A percentile compares a stretch with the other conserved stretches of the same genome.
Evolutionary conservation across 1,284 basidiomycete species (phyloP).

Genomic region (Ganoderma resinaceum): DNA sequence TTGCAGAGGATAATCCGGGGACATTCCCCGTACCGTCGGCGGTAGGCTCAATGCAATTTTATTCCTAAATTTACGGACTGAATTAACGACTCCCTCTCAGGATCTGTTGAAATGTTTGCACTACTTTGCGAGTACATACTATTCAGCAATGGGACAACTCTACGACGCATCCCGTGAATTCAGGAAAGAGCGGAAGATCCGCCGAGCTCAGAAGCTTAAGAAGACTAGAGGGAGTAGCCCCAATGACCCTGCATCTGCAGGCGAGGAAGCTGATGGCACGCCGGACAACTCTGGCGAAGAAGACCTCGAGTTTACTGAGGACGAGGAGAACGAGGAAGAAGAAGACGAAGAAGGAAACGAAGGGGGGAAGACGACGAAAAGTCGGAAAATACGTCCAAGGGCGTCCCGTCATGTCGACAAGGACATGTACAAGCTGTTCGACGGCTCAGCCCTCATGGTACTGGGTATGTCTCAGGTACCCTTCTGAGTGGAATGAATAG

Average conservation of each 20-base stretch:
- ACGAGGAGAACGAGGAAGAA: conserved; percentile 21
- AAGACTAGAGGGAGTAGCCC: not conserved
- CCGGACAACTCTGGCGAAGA: not conserved
- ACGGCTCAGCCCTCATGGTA: conserved; percentile 75
- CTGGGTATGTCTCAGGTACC: conserved; percentile 54
- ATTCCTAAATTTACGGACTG: not conserved
- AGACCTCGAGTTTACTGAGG: conserved; percentile 4
- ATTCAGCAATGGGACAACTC: conserved; percentile 64
- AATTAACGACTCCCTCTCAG: conserved; percentile 42
- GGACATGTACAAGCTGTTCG: conserved; percentile 78
- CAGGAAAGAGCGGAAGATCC: conserved; percentile 49
- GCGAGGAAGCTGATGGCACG: not conserved
- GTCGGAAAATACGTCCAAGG: conserved; percentile 11
- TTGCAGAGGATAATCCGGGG: not conserved
- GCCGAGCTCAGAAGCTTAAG: conserved; percentile 22
- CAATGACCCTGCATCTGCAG: conserved; percentile 6
- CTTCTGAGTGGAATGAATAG: not conserved
- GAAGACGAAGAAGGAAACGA: conserved; percentile 17
- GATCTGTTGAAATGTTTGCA: conserved; percentile 77
- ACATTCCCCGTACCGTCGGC: conserved; percentile 51
- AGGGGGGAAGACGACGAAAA: conserved; percentile 22
- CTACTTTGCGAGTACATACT: conserved; percentile 68
- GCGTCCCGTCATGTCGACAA: conserved; percentile 35
- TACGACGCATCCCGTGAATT: conserved; percentile 56
- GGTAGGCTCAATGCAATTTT: conserved; percentile 43